These are phyloP conservation scores for Hymenoscyphus occultus DNA, from an alignment of 2,329 filamentous ascomycete genomes.

Conservation along the genomic window DNA sequence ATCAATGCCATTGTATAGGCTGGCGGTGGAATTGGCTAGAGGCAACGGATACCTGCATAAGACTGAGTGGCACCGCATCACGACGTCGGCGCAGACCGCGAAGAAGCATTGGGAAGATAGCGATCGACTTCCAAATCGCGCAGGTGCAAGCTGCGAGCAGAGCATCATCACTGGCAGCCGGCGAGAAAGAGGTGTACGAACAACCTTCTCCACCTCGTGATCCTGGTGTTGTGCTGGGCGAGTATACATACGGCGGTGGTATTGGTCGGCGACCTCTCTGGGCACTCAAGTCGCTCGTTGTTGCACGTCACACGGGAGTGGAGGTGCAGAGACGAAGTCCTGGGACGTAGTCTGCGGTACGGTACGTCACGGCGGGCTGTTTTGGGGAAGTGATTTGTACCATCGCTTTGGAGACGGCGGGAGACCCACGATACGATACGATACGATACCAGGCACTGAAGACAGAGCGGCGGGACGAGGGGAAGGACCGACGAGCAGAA, in stretches of 20 bases:
- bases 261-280: conserved; percentile 27
- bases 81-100: conserved; percentile 8
- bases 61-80: conserved; percentile 28
- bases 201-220: conserved; percentile 18
- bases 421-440: conserved; percentile 13
- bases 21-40: conserved; percentile 22
- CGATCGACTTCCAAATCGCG: conserved; percentile 20
- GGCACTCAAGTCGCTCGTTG: neutral
- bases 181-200: conserved; percentile 15
- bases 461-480: conserved; percentile 13
- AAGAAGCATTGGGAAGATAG: conserved; percentile 15
- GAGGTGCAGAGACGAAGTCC: conserved; percentile 18
- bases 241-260: conserved; percentile 17
- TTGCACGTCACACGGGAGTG: conserved; percentile 5
- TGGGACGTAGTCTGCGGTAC: conserved; percentile 17
- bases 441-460: conserved; percentile 11
- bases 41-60: conserved; percentile 32
- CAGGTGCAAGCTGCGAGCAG: conserved; percentile 13
- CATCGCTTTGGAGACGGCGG: conserved; percentile 12
- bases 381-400: conserved; percentile 13
- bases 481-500: conserved; percentile 11
- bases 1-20: conserved; percentile 31
- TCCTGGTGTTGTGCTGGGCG: conserved; percentile 20
- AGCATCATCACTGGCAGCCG: conserved; percentile 7
- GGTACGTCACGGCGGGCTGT: conserved; percentile 15